Percentiles rank a stretch among this genome's conserved stretches.
Conservation (phyloP, 2,329 filamentous ascomycete genomes). For the Fusarium ramigenum region DNA sequence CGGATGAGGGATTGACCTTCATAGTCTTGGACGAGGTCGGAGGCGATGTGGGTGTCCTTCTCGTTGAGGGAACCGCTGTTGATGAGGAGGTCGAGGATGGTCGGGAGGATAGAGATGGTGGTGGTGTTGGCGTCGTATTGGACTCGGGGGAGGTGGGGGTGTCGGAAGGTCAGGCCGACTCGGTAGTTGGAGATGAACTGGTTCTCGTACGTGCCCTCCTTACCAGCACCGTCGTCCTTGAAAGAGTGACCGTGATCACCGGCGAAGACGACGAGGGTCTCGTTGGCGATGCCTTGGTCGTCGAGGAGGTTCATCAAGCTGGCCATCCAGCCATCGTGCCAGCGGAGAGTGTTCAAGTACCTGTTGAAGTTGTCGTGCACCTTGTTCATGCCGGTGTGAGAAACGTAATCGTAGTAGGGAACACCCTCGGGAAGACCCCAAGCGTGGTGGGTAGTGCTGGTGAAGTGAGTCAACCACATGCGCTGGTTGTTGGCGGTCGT, state of each 20-base stretch:
- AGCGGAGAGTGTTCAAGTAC: conserved; percentile 48
- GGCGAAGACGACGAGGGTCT: conserved; percentile 48
- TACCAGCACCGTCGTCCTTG: conserved; percentile 46
- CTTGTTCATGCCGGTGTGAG: conserved; percentile 38
- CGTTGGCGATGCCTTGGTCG: conserved; percentile 46
- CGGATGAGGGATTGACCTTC: conserved; percentile 50
- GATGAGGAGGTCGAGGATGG: conserved; percentile 48
- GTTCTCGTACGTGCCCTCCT: conserved; percentile 47
- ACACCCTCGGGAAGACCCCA: conserved; percentile 40
- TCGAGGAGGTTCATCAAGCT: conserved; percentile 47
- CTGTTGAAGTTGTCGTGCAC: conserved; percentile 45
- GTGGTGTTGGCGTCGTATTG: conserved; percentile 46
- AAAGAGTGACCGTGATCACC: conserved; percentile 50
- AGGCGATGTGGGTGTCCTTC: conserved; percentile 38
- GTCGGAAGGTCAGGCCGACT: conserved; percentile 47
- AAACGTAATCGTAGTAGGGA: conserved; percentile 35
- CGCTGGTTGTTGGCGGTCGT: conserved; percentile 48
- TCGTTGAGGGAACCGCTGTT: conserved; percentile 46
- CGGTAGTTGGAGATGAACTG: conserved; percentile 45
- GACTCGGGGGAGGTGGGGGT: conserved; percentile 46
- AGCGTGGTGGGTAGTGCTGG: conserved; percentile 50
- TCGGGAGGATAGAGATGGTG: conserved; percentile 48
- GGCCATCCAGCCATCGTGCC: conserved; percentile 47
- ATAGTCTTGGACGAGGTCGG: conserved; percentile 46
- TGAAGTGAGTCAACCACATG: conserved; percentile 50